These are phyloP conservation scores for Eucalyptus rudis DNA, from an alignment of 345 rosid genomes.

Conservation along the genomic window DNA sequence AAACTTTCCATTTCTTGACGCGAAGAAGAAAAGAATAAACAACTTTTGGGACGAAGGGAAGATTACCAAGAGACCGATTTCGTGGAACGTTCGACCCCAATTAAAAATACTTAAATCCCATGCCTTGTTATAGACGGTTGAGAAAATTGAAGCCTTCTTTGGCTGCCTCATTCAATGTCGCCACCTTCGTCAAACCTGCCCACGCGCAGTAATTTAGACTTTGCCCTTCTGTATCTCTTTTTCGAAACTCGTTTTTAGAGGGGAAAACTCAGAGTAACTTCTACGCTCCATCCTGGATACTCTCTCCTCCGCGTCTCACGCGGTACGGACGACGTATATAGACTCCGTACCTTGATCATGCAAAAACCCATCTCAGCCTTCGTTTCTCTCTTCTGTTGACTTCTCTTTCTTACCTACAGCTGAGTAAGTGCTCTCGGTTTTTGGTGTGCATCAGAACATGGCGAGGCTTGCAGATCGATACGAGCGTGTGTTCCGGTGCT, in stretches of 20 bases:
- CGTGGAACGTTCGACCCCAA: neutral
- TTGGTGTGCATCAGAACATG: neutral
- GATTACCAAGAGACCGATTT: neutral
- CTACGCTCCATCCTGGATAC: neutral
- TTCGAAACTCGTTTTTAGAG: too few species aligned
- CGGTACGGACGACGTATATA: neutral
- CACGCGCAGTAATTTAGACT: neutral
- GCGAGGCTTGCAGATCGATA: neutral
- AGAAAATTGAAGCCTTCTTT: neutral
- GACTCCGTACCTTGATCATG: neutral
- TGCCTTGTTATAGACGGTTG: neutral
- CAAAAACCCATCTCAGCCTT: neutral
- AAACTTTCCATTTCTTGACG: neutral
- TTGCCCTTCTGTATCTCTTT: neutral
- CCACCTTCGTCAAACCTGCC: neutral
- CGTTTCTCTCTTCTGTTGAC: neutral
- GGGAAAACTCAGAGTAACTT: neutral
- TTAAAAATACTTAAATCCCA: too few species aligned
- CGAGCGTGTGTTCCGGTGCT: constrained; percentile 1
- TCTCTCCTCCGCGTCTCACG: neutral
- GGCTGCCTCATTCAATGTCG: neutral
- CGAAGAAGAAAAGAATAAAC: neutral
- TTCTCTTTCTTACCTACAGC: neutral
- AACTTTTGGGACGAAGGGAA: neutral
- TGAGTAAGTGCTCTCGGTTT: neutral